Base-by-base conservation (phyloP, 768 basidiomycete species). In the Termitomyces sp. region DNA sequence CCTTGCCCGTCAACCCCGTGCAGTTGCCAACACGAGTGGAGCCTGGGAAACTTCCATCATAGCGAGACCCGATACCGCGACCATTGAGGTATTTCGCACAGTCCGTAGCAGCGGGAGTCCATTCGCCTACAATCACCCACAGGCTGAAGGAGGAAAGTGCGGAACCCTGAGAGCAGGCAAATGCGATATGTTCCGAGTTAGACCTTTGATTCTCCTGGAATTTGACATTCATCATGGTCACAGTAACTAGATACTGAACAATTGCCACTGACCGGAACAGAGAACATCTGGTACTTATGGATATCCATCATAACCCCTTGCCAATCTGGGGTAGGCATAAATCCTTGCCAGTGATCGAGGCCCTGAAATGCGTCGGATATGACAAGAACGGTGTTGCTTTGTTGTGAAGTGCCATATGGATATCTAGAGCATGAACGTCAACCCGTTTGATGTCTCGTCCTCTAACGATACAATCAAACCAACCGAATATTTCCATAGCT, bases 51-150 rank as follows among this genome's bases (percentile, higher is more conserved):
- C 81, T 71, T 28, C 89, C 89, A 55, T 85, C 84, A 59, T 78
- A 86, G 41, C 87, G 74, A 5, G 86, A 76, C 3, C 88, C 86
- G 40, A 75, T 60, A 2, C 89, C 90, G 43, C 90, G 83, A 3
- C 93, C 93, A 60, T 95, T 95, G 45, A 97, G 74, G 67, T 88
- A 90, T 63, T 79, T 85, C 14, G 86, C 85, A 60, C 90, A 90
- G 63, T 91, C 91, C 7, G 81, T 92, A 50, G 78, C 71, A 2
- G 87, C 88, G 2, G 89, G 80, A 1, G 88, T 84, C 85, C 90
- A 97, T 72, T 97, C 93, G 41, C 93, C 93, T 24, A 93, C 90
- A 43, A 93, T 75, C 15, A 82, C 77, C 93, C 90, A 93, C 26
- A 94, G 77, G 38, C 81, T 76, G 60, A 83, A 84, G 19, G 64